These are phyloP conservation scores for Collybia sp. DNA, from an alignment of 768 basidiomycete species.

Conservation along the genomic window DNA sequence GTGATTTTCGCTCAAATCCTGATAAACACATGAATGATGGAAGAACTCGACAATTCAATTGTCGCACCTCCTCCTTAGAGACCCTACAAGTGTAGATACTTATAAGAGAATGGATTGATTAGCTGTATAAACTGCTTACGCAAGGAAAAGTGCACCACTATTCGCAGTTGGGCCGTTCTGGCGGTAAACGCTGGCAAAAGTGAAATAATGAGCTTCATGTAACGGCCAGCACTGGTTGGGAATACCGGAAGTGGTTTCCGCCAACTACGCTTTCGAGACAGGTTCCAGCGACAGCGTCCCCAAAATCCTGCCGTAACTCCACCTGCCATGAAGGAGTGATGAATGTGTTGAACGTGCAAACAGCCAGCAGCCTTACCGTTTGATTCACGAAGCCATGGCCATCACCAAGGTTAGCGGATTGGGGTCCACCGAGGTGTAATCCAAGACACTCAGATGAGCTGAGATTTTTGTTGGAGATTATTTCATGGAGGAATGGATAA, in stretches of 20 bases:
- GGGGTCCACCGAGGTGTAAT: slow-evolving; percentile 59
- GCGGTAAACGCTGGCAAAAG: slow-evolving; percentile 37
- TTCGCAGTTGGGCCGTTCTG: slow-evolving; percentile 50
- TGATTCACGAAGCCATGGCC: slow-evolving; percentile 58
- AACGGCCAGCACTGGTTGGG: slow-evolving; percentile 25
- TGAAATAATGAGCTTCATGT: neutral
- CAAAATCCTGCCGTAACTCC: slow-evolving; percentile 74
- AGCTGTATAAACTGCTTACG: slow-evolving; percentile 17
- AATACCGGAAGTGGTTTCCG: slow-evolving; percentile 77
- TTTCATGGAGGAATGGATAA: slow-evolving; percentile 19
- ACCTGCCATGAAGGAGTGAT: slow-evolving; percentile 22
- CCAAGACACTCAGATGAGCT: slow-evolving; percentile 65
- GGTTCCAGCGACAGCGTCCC: slow-evolving; percentile 57
- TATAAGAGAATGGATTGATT: neutral
- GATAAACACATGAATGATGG: neutral
- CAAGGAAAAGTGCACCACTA: slow-evolving; percentile 50
- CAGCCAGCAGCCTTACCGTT: slow-evolving; percentile 33
- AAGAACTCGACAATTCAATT: neutral
- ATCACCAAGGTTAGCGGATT: slow-evolving; percentile 76
- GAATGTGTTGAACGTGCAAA: slow-evolving; percentile 12
- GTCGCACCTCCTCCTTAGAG: slow-evolving; percentile 28
- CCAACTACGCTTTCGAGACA: slow-evolving; percentile 77
- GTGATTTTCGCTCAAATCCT: slow-evolving; percentile 23
- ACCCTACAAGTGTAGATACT: slow-evolving; percentile 15
- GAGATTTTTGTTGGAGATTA: slow-evolving; percentile 15